Evolutionary conservation across 257 asterid genomes (phyloP).

Genomic region (Asclepias syriaca): DNA sequence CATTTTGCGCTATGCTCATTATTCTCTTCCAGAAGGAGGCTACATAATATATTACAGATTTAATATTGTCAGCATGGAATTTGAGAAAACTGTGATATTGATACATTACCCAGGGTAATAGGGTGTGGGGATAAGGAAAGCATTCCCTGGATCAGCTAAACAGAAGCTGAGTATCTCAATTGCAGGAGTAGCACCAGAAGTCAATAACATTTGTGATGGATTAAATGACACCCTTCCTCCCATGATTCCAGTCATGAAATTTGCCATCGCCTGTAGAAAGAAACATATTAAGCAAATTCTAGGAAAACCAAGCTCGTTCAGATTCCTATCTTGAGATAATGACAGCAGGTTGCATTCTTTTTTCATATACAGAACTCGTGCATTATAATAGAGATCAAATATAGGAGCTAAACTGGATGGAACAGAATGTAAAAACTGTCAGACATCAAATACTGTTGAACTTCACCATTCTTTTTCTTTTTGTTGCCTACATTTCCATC

Average conservation of each 20-base stretch:
- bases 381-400: not conserved
- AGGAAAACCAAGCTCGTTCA: not conserved
- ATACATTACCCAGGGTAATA: constrained; percentile 82
- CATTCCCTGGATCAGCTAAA: constrained; percentile 91
- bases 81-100: not conserved
- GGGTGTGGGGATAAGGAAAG: constrained; percentile 91
- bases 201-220: constrained; percentile 61
- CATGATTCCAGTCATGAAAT: constrained; percentile 80
- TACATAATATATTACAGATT: not conserved
- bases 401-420: not conserved
- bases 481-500: not conserved
- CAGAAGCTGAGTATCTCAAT: constrained; percentile 82
- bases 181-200: constrained; percentile 92
- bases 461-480: not conserved
- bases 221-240: constrained; percentile 61
- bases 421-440: not conserved
- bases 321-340: not conserved
- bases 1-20: not conserved
- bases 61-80: not conserved
- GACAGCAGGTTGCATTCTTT: not conserved
- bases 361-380: not conserved
- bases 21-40: not conserved
- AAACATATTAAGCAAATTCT: constrained; percentile 4
- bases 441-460: not conserved
- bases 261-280: constrained; percentile 70